Evolutionary conservation across 441 rosid genomes (phyloP).

Genomic region (Jatropha multifida): DNA sequence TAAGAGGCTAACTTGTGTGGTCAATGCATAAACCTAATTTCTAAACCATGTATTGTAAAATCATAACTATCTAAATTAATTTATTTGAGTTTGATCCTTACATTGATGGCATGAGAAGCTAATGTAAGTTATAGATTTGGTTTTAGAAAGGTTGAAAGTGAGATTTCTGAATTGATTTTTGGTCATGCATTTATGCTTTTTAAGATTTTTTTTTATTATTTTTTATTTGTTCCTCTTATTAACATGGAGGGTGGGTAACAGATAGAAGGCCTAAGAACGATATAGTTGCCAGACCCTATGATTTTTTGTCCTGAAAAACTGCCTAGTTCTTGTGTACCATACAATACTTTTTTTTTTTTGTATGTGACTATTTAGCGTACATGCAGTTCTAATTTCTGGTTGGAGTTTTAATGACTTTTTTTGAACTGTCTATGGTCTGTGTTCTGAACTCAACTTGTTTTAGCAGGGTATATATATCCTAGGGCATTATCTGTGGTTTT

Average conservation of each 20-base stretch:
- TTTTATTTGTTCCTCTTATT: background rate
- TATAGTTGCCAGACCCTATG: background rate
- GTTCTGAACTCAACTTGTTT: background rate
- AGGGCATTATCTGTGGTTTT: background rate
- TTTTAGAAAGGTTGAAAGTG: background rate
- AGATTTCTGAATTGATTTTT: slow-evolving; percentile 5
- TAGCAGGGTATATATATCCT: background rate
- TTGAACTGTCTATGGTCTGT: background rate
- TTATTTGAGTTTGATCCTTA: background rate
- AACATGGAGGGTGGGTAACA: background rate
- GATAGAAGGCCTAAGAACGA: background rate
- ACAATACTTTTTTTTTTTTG: background rate
- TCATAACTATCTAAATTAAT: background rate
- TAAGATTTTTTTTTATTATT: background rate
- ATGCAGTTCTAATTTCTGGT: background rate
- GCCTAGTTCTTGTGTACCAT: background rate
- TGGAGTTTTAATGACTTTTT: background rate
- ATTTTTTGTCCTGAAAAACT: background rate
- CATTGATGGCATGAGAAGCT: background rate
- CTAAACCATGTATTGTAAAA: background rate
- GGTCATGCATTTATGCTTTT: background rate
- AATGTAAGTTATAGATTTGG: background rate
- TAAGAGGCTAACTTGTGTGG: background rate
- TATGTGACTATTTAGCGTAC: background rate
- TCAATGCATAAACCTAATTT: background rate